A percentile compares a stretch with the other conserved stretches of the same genome.
Evolutionary conservation across 495 filamentous ascomycete genomes (phyloP).

Genomic region (Penicillium coffeae): DNA sequence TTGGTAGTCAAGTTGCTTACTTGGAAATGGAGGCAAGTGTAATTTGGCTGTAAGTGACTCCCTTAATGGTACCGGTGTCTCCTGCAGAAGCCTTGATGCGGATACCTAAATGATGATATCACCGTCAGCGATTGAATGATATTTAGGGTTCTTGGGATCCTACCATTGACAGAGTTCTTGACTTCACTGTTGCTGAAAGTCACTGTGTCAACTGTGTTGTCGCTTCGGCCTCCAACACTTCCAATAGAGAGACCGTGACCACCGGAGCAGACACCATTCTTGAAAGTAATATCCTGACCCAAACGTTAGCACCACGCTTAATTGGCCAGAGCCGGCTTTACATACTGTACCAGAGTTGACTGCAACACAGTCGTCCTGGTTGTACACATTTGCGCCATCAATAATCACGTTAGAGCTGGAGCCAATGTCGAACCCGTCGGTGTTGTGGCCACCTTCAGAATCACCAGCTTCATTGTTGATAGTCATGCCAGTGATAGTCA

Average conservation of each 20-base stretch:
- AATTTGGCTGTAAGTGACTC: constrained; percentile 22
- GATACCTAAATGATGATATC: constrained; percentile 11
- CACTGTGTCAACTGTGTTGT: constrained; percentile 54
- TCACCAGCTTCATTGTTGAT: constrained; percentile 60
- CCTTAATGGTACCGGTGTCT: constrained; percentile 21
- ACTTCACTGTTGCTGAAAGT: constrained; percentile 46
- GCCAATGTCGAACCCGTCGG: constrained; percentile 65
- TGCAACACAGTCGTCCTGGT: constrained; percentile 66
- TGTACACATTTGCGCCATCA: constrained; percentile 51
- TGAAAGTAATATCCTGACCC: constrained; percentile 45
- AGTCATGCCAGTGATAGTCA: constrained; percentile 51
- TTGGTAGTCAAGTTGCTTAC: constrained; percentile 2
- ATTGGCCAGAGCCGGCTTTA: too few species aligned
- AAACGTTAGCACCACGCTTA: neutral
- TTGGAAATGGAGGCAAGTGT: constrained; percentile 19
- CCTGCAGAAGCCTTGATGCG: constrained; percentile 25
- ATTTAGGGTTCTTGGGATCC: neutral
- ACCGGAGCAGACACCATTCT: constrained; percentile 44
- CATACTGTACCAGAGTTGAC: constrained; percentile 45
- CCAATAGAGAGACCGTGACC: constrained; percentile 61
- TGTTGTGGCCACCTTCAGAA: constrained; percentile 52
- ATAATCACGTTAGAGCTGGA: constrained; percentile 51
- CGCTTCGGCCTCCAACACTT: constrained; percentile 53
- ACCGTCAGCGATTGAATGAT: too few species aligned
- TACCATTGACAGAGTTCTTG: constrained; percentile 47